phyloP scores from a whole-genome alignment of 306 rosid genomes.

The Acacia melanoxylon region DNA sequence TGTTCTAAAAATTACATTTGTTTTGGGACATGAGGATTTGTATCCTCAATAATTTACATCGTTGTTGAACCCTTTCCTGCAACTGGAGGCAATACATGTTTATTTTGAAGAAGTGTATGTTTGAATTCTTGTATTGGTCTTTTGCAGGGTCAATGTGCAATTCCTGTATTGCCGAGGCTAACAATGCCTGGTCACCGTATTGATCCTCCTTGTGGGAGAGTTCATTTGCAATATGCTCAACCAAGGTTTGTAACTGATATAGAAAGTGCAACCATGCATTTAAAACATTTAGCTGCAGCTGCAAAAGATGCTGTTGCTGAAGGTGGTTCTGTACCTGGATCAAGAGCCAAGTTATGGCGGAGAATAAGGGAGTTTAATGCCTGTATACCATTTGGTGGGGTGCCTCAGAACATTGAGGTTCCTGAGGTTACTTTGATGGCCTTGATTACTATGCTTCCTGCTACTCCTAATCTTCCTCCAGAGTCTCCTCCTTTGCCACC shows the following conservation, averaged over 20 bases:
- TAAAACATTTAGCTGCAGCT: constrained; percentile 90
- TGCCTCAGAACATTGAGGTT: constrained; percentile 83
- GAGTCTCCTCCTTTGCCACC: constrained; percentile 98
- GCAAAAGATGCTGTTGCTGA: constrained; percentile 99
- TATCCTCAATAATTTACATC: constrained; percentile 9
- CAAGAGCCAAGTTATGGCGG: constrained; percentile 99
- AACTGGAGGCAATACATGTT: constrained; percentile 15
- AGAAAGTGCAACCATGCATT: constrained; percentile 84
- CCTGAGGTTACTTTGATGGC: constrained; percentile 99
- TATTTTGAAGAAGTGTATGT: constrained; percentile 27
- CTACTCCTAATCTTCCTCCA: constrained; percentile 98
- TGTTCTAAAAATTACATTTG: constrained; percentile 30
- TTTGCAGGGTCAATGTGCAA: constrained; percentile 86
- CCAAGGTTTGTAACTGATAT: constrained; percentile 60
- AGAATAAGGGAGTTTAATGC: constrained; percentile 99
- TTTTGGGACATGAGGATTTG: background rate
- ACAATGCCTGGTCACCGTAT: constrained; percentile 99
- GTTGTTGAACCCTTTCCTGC: constrained; percentile 11
- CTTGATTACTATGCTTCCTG: constrained; percentile 97
- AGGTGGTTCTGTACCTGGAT: constrained; percentile 98
- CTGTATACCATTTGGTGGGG: constrained; percentile 78
- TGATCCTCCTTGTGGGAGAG: constrained; percentile 98
- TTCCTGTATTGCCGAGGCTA: constrained; percentile 92
- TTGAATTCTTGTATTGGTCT: constrained; percentile 42
- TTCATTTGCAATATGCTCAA: constrained; percentile 74